Percentiles rank a stretch among this genome's conserved stretches.
phyloP scores from a whole-genome alignment of 2,329 filamentous ascomycete genomes.

The Cylindrodendrum hubeiense region DNA sequence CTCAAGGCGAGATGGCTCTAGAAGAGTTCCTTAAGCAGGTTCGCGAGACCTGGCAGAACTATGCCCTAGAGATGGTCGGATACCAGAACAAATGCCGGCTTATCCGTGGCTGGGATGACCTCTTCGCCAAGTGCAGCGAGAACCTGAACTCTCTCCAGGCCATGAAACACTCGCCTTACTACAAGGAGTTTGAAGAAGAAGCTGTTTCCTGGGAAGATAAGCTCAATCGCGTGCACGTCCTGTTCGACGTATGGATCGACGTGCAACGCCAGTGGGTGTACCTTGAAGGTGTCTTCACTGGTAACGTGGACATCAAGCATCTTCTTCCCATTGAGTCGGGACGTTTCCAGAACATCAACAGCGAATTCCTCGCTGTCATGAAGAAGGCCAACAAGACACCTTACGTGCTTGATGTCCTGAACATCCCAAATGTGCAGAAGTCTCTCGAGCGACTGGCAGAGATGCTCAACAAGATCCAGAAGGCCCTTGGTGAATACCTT shows the following conservation, averaged over 20 bases:
- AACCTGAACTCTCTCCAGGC: conserved; percentile 97
- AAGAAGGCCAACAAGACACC: conserved; percentile 99
- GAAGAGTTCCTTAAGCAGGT: conserved; percentile 98
- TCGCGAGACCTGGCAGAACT: conserved; percentile 96
- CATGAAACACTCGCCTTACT: conserved; percentile 99
- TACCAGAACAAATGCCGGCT: conserved; percentile 99
- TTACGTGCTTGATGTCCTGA: conserved; percentile 94
- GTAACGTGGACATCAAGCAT: conserved; percentile 99
- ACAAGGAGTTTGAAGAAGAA: conserved; percentile 99
- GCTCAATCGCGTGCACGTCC: conserved; percentile 93
- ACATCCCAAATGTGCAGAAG: conserved; percentile 95
- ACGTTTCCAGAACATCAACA: conserved; percentile 99
- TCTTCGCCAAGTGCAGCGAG: conserved; percentile 98
- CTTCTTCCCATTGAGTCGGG: conserved; percentile 95
- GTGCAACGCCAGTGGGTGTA: conserved; percentile 99
- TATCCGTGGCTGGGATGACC: conserved; percentile 97
- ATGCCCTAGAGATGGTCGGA: conserved; percentile 91
- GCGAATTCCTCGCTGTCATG: conserved; percentile 98
- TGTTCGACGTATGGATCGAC: conserved; percentile 99
- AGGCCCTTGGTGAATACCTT: conserved; percentile 97
- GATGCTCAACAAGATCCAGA: conserved; percentile 98
- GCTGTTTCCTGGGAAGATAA: conserved; percentile 98
- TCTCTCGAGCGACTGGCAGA: conserved; percentile 96
- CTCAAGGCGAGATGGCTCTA: conserved; percentile 96
- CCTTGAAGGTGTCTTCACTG: conserved; percentile 97